A percentile compares a stretch with the other conserved stretches of the same genome.
phyloP scores from a whole-genome alignment of 164 flowering plant genomes.

The Aristolochia californica region DNA sequence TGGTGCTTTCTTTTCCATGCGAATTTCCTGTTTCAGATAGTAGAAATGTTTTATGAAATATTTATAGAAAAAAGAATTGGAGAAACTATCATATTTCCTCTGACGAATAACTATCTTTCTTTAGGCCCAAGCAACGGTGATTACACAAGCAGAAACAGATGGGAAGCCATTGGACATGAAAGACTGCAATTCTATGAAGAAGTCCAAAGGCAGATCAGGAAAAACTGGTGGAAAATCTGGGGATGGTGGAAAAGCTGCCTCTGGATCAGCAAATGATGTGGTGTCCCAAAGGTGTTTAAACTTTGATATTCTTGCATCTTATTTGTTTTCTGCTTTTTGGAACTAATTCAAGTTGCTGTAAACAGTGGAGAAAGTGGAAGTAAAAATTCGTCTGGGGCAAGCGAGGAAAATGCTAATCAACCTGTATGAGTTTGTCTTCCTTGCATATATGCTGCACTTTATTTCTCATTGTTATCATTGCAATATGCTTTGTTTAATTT shows the following conservation, averaged over 20 bases:
- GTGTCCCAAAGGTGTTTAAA: conserved; percentile 59
- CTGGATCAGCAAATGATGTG: conserved; percentile 86
- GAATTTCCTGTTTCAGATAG: background rate
- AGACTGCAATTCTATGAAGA: conserved; percentile 43
- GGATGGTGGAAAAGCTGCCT: conserved; percentile 57
- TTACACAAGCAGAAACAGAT: conserved; percentile 33
- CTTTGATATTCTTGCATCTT: background rate
- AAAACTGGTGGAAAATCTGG: conserved; percentile 40
- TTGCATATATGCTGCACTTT: background rate
- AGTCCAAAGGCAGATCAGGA: conserved; percentile 51
- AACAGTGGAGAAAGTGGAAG: conserved; percentile 77
- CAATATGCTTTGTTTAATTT: background rate
- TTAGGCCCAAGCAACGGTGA: conserved; percentile 43
- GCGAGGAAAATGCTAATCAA: conserved; percentile 56
- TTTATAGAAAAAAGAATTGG: background rate
- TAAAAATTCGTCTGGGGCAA: conserved; percentile 63
- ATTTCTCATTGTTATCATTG: background rate
- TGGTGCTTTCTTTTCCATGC: background rate
- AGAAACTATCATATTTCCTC: background rate
- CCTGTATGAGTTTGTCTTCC: conserved; percentile 25
- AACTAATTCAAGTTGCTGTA: background rate
- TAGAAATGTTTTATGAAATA: too few relatives aligned
- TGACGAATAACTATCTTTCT: background rate
- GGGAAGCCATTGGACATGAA: conserved; percentile 46
- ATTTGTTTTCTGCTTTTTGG: background rate